Evolutionary conservation across 2,329 filamentous ascomycete species (phyloP), one percentile per base, ranked within the genome.

Genomic region (Exophiala alcalophila): DNA sequence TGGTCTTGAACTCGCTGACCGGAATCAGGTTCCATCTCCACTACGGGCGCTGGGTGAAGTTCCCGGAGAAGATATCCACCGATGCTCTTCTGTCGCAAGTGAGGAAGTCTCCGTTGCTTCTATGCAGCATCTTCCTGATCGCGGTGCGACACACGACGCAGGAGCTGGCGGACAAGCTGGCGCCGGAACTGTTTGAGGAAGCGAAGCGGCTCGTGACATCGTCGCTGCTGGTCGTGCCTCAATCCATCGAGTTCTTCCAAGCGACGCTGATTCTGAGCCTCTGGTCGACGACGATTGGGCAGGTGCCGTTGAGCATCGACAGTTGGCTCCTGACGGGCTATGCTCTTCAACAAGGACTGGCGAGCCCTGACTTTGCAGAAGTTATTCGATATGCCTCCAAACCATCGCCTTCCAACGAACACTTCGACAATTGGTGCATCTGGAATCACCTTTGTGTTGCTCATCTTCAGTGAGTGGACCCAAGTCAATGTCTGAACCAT

Each of bases 221-320:
- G 3, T 54, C 58, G 1, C 52, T 70, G 21, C 58, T 71, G 4
- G 51, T 54, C 2, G 59, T 62, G 3, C 65, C 67, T 4, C 68
- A 71, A 33, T 47, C 62, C 2, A 55, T 68, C 8, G 65, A 67
- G 16, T 71, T 70, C 49, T 70, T 71, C 29, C 68, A 71, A 50
- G 64, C 67, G 5, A 57, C 59, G 5, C 49, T 71, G 1, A 59
- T 71, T n/a, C 54, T 71, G 4, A 65, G 63, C 36, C 54, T 71
- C 55, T 71, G 68, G 68, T 71, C 68, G 4, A 72, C 67, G 0
- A 71, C 68, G 1, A 66, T 70, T 18, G 66, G 66, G 1, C 65
- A 69, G 40, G 59, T 65, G 7, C 68, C 67, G 1, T 48, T 72
- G 42, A 67, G 65, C 30, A 61, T 71, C 20, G 68, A 71, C 50